Evolutionary conservation across 768 basidiomycete genomes (phyloP).

Genomic region (Psilocybe tampanensis): DNA sequence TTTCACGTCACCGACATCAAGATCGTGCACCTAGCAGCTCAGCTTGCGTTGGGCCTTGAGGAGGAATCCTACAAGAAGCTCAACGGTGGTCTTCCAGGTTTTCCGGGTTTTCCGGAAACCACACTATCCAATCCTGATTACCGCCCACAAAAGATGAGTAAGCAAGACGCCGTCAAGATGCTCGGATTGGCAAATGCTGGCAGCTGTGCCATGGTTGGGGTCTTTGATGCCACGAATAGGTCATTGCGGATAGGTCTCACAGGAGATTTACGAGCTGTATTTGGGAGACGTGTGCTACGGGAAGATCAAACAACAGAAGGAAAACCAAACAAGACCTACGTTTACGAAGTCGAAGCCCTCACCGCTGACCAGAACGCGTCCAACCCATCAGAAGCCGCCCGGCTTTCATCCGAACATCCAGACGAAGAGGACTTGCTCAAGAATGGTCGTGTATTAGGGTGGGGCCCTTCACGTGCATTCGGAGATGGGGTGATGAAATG

Average conservation of each 20-base stretch:
- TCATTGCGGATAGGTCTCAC: conserved; percentile 44
- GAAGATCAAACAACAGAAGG: neutral
- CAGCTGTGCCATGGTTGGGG: conserved; percentile 31
- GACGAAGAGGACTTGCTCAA: conserved; percentile 35
- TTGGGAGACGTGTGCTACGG: conserved; percentile 38
- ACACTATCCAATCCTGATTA: neutral
- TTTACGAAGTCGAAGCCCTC: conserved; percentile 42
- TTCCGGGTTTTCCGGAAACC: no score
- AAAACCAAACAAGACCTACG: conserved; percentile 19
- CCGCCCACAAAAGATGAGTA: neutral
- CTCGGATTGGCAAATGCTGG: neutral
- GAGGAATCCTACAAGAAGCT: neutral
- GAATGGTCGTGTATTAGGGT: conserved; percentile 40
- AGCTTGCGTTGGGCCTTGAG: neutral
- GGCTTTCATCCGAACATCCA: conserved; percentile 40
- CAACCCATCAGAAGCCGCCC: conserved; percentile 40
- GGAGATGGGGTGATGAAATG: conserved; percentile 63
- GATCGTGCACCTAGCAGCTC: neutral
- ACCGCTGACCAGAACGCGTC: conserved; percentile 42
- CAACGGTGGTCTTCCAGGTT: neutral
- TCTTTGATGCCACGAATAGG: conserved; percentile 43
- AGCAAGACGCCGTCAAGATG: neutral
- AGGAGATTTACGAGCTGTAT: conserved; percentile 51
- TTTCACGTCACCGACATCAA: neutral
- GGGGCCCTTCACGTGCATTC: conserved; percentile 59